A percentile compares a stretch with the other conserved stretches of the same genome.
phyloP scores from a whole-genome alignment of 2,329 filamentous ascomycete genomes.

The Apiospora pterosperma region DNA sequence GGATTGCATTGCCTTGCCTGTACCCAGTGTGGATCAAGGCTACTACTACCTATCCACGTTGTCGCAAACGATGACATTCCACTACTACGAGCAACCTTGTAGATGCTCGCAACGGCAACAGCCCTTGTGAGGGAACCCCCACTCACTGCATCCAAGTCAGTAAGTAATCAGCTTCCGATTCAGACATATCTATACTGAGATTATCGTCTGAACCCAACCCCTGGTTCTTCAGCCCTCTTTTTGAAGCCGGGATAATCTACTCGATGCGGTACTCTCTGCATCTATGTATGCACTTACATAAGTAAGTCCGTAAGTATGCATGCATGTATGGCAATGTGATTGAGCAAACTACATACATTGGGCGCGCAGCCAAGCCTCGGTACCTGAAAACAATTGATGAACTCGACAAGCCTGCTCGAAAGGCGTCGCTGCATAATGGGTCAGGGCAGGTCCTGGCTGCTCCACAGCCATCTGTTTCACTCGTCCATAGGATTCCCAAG shows the following conservation, averaged over 20 bases:
- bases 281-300: neutral
- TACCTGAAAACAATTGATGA: neutral
- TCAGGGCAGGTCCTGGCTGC: neutral
- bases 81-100: neutral
- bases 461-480: neutral
- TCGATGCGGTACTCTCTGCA: neutral
- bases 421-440: neutral
- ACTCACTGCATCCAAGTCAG: neutral
- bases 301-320: too few species aligned
- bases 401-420: neutral
- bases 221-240: neutral
- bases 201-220: neutral
- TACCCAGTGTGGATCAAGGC: neutral
- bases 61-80: neutral
- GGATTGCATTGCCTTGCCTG: neutral
- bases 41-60: conserved; percentile 2
- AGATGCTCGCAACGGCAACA: neutral
- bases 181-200: neutral
- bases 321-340: neutral
- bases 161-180: neutral
- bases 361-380: neutral
- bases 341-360: neutral
- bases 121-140: too few species aligned
- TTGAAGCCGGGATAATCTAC: neutral
- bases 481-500: neutral